phyloP scores from a whole-genome alignment of 441 rosid species.

The Gossypium schwendimanii region DNA sequence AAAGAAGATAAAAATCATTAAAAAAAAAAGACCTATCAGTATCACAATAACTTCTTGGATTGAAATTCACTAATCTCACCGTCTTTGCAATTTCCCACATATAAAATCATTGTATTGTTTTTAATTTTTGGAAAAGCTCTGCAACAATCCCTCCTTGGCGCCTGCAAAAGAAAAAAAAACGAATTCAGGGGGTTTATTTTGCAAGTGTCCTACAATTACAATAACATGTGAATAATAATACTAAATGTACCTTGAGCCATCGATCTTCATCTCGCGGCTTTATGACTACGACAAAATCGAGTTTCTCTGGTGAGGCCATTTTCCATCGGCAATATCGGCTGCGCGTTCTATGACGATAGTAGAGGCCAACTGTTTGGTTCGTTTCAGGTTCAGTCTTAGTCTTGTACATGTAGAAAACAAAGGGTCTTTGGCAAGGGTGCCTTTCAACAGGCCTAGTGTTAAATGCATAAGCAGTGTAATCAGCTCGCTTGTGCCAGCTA shows the following conservation, averaged over 20 bases:
- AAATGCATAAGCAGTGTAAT: slow-evolving; percentile 64
- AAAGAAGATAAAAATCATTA: background rate
- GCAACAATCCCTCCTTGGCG: slow-evolving; percentile 84
- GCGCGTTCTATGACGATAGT: slow-evolving; percentile 29
- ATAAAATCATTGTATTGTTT: slow-evolving; percentile 45
- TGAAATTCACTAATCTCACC: slow-evolving; percentile 59
- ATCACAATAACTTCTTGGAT: background rate
- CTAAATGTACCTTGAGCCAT: slow-evolving; percentile 56
- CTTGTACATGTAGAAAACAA: slow-evolving; percentile 49
- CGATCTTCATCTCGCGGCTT: slow-evolving; percentile 61
- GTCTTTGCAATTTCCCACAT: slow-evolving; percentile 57
- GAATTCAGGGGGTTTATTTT: background rate
- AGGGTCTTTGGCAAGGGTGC: slow-evolving; percentile 70
- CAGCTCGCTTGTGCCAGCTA: slow-evolving; percentile 67
- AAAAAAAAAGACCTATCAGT: background rate
- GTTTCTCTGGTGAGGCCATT: slow-evolving; percentile 50
- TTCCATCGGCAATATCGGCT: slow-evolving; percentile 59
- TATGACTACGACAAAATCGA: slow-evolving; percentile 47
- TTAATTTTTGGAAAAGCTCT: slow-evolving; percentile 55
- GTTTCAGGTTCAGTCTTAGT: slow-evolving; percentile 40
- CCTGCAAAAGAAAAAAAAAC: slow-evolving; percentile 32
- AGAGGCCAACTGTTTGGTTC: slow-evolving; percentile 51
- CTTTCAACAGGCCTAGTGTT: slow-evolving; percentile 70
- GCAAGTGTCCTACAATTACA: background rate
- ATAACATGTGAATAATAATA: background rate